Evolutionary conservation across 768 basidiomycete genomes (phyloP).

Genomic region (Termitomyces sp.): DNA sequence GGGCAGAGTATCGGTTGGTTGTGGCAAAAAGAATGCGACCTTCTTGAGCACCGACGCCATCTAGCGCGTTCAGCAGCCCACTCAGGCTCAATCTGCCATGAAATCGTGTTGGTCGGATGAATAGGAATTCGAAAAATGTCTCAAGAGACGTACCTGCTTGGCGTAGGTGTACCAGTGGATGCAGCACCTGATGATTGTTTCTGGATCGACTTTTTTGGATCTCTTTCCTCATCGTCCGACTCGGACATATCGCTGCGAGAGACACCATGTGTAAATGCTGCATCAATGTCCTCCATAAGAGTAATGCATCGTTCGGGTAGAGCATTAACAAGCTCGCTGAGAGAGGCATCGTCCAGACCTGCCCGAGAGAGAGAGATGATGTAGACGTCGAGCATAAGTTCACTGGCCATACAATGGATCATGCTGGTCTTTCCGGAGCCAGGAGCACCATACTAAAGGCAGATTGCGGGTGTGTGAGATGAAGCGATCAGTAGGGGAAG

Average conservation of each 20-base stretch:
- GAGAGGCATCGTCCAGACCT: conserved; percentile 54
- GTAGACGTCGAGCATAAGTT: conserved; percentile 65
- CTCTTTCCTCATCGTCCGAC: neutral
- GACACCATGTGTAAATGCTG: conserved; percentile 45
- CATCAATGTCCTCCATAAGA: conserved; percentile 76
- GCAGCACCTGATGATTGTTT: conserved; percentile 1
- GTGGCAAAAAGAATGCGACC: conserved; percentile 73
- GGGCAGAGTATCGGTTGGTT: conserved; percentile 57
- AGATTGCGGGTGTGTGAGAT: neutral
- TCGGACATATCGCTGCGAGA: conserved; percentile 20
- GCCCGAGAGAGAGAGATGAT: conserved; percentile 57
- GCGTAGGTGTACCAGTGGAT: conserved; percentile 11
- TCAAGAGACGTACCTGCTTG: conserved; percentile 17
- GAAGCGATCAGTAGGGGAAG: neutral
- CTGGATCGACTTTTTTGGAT: neutral
- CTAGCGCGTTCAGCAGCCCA: conserved; percentile 66
- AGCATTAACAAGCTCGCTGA: conserved; percentile 50
- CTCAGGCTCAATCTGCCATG: conserved; percentile 51
- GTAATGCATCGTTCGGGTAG: conserved; percentile 58
- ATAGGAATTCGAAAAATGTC: neutral
- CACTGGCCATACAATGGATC: conserved; percentile 69
- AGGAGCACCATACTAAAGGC: conserved; percentile 57
- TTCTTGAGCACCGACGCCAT: conserved; percentile 68
- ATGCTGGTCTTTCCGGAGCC: conserved; percentile 73
- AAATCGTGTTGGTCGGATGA: neutral